Percentiles rank a stretch among this genome's conserved stretches.
Conservation (phyloP, 2,329 filamentous ascomycete genomes). For the Knufia petricola region DNA sequence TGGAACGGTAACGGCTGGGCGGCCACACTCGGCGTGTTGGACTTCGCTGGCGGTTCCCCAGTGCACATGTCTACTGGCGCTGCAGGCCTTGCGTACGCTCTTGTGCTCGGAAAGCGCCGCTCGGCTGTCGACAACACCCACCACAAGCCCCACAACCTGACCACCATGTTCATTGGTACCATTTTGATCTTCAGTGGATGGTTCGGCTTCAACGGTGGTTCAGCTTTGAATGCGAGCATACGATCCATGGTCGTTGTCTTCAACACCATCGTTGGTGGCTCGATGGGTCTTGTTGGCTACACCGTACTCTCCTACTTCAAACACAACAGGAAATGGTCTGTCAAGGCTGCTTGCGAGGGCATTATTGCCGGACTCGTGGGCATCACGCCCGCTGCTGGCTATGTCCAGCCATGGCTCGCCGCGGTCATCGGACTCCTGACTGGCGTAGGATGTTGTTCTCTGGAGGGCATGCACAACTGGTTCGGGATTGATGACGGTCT, state of each 20-base stretch:
- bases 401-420: constrained; percentile 62
- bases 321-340: constrained; percentile 83
- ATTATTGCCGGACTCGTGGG: constrained; percentile 78
- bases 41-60: constrained; percentile 66
- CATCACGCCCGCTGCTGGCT: constrained; percentile 82
- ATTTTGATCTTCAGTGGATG: constrained; percentile 45
- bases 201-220: constrained; percentile 91
- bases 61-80: constrained; percentile 67
- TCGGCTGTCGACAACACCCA: constrained; percentile 45
- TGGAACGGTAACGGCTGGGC: constrained; percentile 69
- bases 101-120: constrained; percentile 63
- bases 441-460: constrained; percentile 20
- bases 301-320: constrained; percentile 79
- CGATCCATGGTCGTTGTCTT: constrained; percentile 78
- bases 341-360: constrained; percentile 85
- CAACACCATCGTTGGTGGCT: constrained; percentile 77
- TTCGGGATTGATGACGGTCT: constrained; percentile 48
- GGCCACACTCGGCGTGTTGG: constrained; percentile 57
- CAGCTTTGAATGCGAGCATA: constrained; percentile 69
- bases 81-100: constrained; percentile 60
- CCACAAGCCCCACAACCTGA: constrained; percentile 58
- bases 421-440: constrained; percentile 49
- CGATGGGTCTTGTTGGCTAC: constrained; percentile 71
- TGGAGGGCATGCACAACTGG: constrained; percentile 34
- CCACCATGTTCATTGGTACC: constrained; percentile 63